phyloP scores from a whole-genome alignment of 2,329 filamentous ascomycete species.

The Apiospora kogelbergensis region DNA sequence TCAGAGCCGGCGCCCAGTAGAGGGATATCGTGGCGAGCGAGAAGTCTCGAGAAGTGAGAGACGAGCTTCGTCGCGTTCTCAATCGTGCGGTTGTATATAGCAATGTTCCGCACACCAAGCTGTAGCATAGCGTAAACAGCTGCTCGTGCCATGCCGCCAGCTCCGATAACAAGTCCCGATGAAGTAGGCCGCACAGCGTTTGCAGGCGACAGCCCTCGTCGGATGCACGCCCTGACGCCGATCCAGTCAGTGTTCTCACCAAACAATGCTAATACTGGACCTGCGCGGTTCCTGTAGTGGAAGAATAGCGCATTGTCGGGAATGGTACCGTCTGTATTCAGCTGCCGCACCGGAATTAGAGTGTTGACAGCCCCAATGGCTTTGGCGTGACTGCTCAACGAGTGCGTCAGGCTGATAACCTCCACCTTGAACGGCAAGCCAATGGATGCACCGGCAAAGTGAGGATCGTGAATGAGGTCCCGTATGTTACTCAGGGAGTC shows the following conservation, averaged over 20 bases:
- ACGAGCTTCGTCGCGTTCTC: slow-evolving; percentile 68
- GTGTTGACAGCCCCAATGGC: slow-evolving; percentile 79
- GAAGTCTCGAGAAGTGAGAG: slow-evolving; percentile 64
- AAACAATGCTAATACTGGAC: slow-evolving; percentile 67
- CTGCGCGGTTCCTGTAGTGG: slow-evolving; percentile 60
- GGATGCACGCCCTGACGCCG: slow-evolving; percentile 71
- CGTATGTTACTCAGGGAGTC: slow-evolving; percentile 62
- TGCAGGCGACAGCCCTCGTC: slow-evolving; percentile 70
- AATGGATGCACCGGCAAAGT: slow-evolving; percentile 72
- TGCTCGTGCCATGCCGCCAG: slow-evolving; percentile 75
- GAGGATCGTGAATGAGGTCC: slow-evolving; percentile 61
- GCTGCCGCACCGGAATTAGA: slow-evolving; percentile 66
- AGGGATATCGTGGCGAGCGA: slow-evolving; percentile 43
- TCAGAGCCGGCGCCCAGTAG: slow-evolving; percentile 40
- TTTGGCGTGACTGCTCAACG: slow-evolving; percentile 69
- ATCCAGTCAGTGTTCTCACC: slow-evolving; percentile 85
- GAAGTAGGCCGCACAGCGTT: slow-evolving; percentile 59
- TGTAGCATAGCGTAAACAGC: slow-evolving; percentile 78
- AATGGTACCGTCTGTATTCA: slow-evolving; percentile 56
- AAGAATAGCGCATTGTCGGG: slow-evolving; percentile 54
- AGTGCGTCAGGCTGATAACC: slow-evolving; percentile 66
- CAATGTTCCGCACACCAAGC: slow-evolving; percentile 73
- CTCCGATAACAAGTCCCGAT: slow-evolving; percentile 61
- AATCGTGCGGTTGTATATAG: slow-evolving; percentile 70
- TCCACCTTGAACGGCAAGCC: slow-evolving; percentile 76